Evolutionary conservation across 1,284 basidiomycete genomes (phyloP), one percentile per base, ranked within the genome.

Genomic region (Cutaneotrichosporon sp.): DNA sequence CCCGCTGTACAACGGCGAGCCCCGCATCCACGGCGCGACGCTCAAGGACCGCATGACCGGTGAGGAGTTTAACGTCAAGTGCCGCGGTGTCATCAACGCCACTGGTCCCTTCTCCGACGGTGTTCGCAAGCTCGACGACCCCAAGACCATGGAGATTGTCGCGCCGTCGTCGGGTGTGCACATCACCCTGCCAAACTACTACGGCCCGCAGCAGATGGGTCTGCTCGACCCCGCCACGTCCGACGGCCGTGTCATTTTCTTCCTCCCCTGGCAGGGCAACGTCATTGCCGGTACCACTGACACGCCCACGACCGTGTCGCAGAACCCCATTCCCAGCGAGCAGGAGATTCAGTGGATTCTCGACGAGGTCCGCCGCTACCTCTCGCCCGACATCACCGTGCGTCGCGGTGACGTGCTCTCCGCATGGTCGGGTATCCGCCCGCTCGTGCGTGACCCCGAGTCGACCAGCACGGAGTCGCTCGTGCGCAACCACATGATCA

Each of bases 231-330:
- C 94, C 0, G 81, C 89, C 10, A 97, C 94, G 8, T 92, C 88
- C 0, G 94, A 98, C 65, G 94, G 94, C 1, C 86, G 94, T 42
- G 93, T 98, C 56, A 94, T 97, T 70, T 98, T 97, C 81, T 97
- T 97, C 83, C 81, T 98, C 18, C 94, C 94, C 0, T 98, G 94
- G 94, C 88, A 97, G 77, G 94, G 94, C 20, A 90, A 89, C 76
- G 93, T 92, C 45, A 94, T 98, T 59, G 94, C 94, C 3, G 94
- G 93, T 22, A 97, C 94, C 7, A 98, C 94, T 18, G 94, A 98
- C 74, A 82, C 88, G 0, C 87, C 90, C 1, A 84, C 87, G 1
- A 75, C 76, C 3, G 88, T 97, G 52, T 81, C 83, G 50, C 80
- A 84, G 46, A 85, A 94, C 65, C 93, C 94, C 4, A 78, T 81